Conservation (phyloP, 179 eudicot species). For the Monotropa hypopitys region DNA sequence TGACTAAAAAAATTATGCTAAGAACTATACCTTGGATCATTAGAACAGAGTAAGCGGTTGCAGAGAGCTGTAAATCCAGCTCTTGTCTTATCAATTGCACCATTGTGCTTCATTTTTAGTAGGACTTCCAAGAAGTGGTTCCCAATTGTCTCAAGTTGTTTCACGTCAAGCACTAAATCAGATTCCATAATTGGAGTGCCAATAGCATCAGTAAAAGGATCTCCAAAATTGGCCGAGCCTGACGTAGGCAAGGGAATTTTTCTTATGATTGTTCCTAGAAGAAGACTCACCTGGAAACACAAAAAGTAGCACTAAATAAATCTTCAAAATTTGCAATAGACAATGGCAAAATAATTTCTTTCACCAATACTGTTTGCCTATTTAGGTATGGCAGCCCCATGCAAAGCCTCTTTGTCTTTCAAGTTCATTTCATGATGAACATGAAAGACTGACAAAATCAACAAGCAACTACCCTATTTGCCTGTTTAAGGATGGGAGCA, state of each 20-base stretch:
- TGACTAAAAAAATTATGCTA: background rate
- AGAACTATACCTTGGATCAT: constrained; percentile 66
- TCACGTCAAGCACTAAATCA: constrained; percentile 63
- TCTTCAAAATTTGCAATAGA: background rate
- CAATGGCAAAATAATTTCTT: background rate
- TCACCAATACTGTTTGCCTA: background rate
- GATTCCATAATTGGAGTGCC: constrained; percentile 17
- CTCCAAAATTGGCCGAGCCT: constrained; percentile 18
- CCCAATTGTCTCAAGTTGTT: constrained; percentile 81
- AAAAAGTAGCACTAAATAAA: background rate
- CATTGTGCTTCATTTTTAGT: constrained; percentile 91
- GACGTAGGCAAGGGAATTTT: constrained; percentile 80
- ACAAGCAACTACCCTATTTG: background rate
- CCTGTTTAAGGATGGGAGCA: background rate
- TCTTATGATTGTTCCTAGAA: constrained; percentile 86
- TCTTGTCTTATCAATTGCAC: constrained; percentile 96
- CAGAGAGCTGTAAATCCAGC: constrained; percentile 99
- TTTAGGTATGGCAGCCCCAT: background rate
- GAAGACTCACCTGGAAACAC: constrained; percentile 79
- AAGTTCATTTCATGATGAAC: background rate
- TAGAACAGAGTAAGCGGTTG: constrained; percentile 93
- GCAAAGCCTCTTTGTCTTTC: background rate
- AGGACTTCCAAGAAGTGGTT: constrained; percentile 90
- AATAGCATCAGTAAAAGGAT: constrained; percentile 16
- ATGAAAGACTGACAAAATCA: background rate